phyloP scores from a whole-genome alignment of 73 alveolate species.

The Paramecium sexaurelia region DNA sequence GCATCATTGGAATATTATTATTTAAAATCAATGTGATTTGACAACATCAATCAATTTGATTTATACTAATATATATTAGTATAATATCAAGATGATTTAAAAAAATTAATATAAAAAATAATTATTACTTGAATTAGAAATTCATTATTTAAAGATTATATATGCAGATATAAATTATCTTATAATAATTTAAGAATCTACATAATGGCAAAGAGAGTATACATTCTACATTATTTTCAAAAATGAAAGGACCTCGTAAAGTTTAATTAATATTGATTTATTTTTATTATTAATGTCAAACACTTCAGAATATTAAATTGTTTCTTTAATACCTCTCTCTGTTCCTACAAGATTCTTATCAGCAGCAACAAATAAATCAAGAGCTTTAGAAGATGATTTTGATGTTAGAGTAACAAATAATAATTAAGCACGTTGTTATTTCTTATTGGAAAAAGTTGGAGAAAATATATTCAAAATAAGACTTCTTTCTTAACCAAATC shows the following conservation, averaged over 20 bases:
- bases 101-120: neutral
- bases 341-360: neutral
- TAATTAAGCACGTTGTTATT: neutral
- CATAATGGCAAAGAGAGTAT: no score
- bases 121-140: no score
- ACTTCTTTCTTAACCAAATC: conserved; percentile 3
- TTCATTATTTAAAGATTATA: no score
- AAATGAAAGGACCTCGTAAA: no score
- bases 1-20: neutral
- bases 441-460: neutral
- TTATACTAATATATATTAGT: neutral
- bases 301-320: neutral
- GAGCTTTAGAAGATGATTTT: conserved; percentile 25
- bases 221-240: neutral
- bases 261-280: neutral
- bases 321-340: neutral
- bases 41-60: neutral
- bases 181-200: no score
- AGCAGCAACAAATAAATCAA: conserved; percentile 25
- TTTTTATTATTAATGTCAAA: neutral
- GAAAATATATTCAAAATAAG: neutral
- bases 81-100: neutral
- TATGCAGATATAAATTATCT: no score
- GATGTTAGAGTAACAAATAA: conserved; percentile 37
- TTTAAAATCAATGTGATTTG: conserved; percentile 7